These are phyloP conservation scores for Gynandropsis gynandra DNA, from an alignment of 345 rosid genomes.

Conservation along the genomic window DNA sequence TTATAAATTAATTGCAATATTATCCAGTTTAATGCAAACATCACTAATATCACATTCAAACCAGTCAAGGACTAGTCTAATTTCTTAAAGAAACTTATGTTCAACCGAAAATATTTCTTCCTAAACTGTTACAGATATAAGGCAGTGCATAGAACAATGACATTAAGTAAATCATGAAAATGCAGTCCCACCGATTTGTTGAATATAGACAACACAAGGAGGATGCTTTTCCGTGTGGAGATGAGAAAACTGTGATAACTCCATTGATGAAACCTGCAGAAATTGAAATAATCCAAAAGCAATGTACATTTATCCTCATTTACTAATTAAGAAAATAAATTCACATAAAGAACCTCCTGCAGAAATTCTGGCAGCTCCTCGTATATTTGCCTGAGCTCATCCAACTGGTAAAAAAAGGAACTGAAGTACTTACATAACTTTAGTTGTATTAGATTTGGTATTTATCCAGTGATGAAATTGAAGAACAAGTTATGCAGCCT, in stretches of 20 bases:
- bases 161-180: slow-evolving; percentile 9
- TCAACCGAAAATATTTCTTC: background rate
- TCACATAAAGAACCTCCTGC: slow-evolving; percentile 50
- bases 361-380: slow-evolving; percentile 90
- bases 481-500: slow-evolving; percentile 6
- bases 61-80: slow-evolving; percentile 2
- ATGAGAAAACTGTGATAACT: slow-evolving; percentile 61
- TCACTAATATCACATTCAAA: background rate
- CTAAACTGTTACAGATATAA: background rate
- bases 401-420: slow-evolving; percentile 46
- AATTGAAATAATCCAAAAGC: slow-evolving; percentile 16
- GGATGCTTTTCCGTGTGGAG: slow-evolving; percentile 38
- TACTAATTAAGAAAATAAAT: slow-evolving; percentile 15
- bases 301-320: slow-evolving; percentile 10
- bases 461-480: too few relatives aligned
- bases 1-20: too few relatives aligned
- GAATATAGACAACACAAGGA: slow-evolving; percentile 74
- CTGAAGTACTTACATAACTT: slow-evolving; percentile 7
- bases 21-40: too few relatives aligned
- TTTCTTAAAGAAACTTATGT: background rate
- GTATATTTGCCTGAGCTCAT: slow-evolving; percentile 88
- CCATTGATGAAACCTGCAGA: slow-evolving; percentile 65
- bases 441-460: background rate
- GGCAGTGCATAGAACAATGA: background rate
- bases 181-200: slow-evolving; percentile 69